phyloP scores from a whole-genome alignment of 306 rosid species.

The Crotalaria pallida region DNA sequence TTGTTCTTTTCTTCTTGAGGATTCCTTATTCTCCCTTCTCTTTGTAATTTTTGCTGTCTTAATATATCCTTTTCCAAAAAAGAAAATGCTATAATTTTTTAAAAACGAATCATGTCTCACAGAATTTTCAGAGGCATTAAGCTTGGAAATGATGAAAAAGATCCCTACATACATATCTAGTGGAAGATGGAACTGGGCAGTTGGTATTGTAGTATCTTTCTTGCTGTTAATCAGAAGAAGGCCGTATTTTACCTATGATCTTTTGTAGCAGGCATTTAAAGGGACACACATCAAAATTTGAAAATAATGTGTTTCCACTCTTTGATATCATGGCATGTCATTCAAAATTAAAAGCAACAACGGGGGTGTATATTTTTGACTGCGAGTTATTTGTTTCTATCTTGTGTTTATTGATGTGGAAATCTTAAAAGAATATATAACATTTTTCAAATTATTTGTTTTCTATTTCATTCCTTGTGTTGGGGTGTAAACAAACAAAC shows the following conservation, averaged over 20 bases:
- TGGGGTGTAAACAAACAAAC: not conserved
- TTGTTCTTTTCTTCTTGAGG: not conserved
- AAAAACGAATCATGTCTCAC: not conserved
- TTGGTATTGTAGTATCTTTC: not conserved
- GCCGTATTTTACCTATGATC: not conserved
- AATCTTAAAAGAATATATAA: constrained; percentile 3
- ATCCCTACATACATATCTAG: not conserved
- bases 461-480: constrained; percentile 12
- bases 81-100: not conserved
- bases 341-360: not conserved
- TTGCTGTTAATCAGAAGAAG: not conserved
- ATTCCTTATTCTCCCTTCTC: not conserved
- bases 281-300: not conserved
- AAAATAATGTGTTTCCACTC: not conserved
- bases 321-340: not conserved
- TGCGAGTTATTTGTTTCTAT: not conserved
- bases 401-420: not conserved
- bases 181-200: not conserved
- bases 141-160: not conserved
- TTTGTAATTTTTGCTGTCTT: not conserved
- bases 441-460: not conserved
- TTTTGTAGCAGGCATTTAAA: not conserved
- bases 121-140: not conserved
- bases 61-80: not conserved
- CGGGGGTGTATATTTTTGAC: not conserved